phyloP scores from a whole-genome alignment of 352 stramenopile genomes.

The Phytophthora cajani region DNA sequence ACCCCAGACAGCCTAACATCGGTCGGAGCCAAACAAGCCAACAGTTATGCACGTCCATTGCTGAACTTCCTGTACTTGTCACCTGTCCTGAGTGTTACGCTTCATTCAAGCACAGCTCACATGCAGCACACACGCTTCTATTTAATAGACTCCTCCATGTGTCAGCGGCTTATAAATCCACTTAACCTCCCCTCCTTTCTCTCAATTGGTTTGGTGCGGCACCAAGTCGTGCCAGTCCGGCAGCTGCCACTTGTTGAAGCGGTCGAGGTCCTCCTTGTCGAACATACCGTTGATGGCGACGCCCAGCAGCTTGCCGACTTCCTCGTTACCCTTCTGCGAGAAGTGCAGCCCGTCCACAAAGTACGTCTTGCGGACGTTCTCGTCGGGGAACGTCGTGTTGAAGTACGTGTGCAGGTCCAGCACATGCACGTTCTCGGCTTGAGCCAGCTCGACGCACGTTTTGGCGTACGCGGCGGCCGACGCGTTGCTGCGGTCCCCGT shows the following conservation, averaged over 20 bases:
- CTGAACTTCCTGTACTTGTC: no score
- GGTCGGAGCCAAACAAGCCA: no score
- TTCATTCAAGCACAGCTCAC: no score
- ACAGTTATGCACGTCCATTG: no score
- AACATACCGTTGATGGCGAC: constrained; percentile 43
- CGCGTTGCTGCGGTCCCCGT: constrained; percentile 53
- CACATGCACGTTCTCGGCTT: constrained; percentile 42
- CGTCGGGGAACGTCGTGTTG: constrained; percentile 47
- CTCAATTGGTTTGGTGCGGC: constrained; percentile 20
- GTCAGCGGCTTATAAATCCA: neutral
- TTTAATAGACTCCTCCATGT: neutral
- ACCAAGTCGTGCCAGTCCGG: constrained; percentile 49
- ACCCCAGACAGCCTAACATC: no score
- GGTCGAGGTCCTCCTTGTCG: constrained; percentile 29
- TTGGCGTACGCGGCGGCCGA: constrained; percentile 54
- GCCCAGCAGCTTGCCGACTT: constrained; percentile 33
- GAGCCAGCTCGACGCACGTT: constrained; percentile 48
- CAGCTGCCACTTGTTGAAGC: constrained; percentile 46
- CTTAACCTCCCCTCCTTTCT: neutral
- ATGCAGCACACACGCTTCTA: no score
- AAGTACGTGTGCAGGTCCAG: constrained; percentile 63
- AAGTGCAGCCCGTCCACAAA: constrained; percentile 69
- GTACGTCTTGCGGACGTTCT: constrained; percentile 31
- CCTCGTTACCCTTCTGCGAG: constrained; percentile 52
- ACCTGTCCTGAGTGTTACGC: no score